Percentiles rank a stretch among this genome's conserved stretches.
Evolutionary conservation across 2,329 filamentous ascomycete species (phyloP).

Genomic region (Polytolypa hystricis): DNA sequence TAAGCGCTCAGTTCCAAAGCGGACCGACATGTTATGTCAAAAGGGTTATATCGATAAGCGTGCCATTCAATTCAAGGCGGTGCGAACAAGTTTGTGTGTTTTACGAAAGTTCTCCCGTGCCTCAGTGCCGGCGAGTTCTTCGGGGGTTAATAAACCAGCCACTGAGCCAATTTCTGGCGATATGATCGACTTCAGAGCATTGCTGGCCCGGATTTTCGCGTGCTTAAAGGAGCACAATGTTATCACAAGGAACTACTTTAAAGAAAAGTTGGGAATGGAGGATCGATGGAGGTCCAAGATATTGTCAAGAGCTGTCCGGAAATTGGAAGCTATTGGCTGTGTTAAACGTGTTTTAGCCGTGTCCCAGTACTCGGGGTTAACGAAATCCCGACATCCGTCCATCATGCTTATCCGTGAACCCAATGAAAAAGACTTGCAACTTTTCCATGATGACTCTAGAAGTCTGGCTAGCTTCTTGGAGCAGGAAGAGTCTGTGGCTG

Average conservation of each 20-base stretch:
- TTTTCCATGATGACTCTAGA: constrained; percentile 28
- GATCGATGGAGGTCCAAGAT: constrained; percentile 30
- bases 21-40: constrained; percentile 45
- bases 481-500: constrained; percentile 18
- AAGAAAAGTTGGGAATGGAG: constrained; percentile 34
- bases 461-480: constrained; percentile 19
- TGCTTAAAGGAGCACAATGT: constrained; percentile 40
- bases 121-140: constrained; percentile 5
- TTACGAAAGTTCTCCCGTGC: constrained; percentile 37
- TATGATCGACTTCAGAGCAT: constrained; percentile 39
- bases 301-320: constrained; percentile 33
- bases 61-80: constrained; percentile 35
- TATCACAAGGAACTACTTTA: constrained; percentile 43
- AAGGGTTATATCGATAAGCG: constrained; percentile 54
- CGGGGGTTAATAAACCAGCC: constrained; percentile 10
- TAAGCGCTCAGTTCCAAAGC: constrained; percentile 52
- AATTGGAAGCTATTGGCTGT: constrained; percentile 36
- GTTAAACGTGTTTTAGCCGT: constrained; percentile 33
- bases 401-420: constrained; percentile 35
- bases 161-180: constrained; percentile 14
- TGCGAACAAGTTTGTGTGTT: constrained; percentile 46
- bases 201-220: constrained; percentile 38
- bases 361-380: constrained; percentile 29
- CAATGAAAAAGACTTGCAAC: constrained; percentile 26
- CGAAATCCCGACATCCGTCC: constrained; percentile 29